phyloP scores from a whole-genome alignment of 768 basidiomycete genomes.

The Boletus tylopilopsis region DNA sequence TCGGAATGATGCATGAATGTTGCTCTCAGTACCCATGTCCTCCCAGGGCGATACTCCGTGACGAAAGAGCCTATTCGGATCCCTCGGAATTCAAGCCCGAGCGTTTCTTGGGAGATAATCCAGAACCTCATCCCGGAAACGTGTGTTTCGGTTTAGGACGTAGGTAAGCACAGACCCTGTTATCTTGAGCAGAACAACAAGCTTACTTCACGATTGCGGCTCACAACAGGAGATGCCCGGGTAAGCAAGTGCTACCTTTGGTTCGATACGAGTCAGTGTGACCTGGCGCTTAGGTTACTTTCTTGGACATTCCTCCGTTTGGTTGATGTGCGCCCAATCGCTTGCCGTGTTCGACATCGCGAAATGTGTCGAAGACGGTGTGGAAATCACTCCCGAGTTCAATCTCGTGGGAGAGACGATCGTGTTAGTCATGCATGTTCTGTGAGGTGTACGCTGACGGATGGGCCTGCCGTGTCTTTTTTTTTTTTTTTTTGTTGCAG shows the following conservation, averaged over 20 bases:
- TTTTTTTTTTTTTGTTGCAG: neutral
- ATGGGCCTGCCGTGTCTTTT: too few relatives aligned
- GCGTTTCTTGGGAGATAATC: constrained; percentile 20
- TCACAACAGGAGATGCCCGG: constrained; percentile 12
- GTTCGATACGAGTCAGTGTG: neutral
- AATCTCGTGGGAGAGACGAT: constrained; percentile 22
- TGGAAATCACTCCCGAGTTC: constrained; percentile 42
- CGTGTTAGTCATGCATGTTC: neutral
- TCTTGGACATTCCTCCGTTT: constrained; percentile 26
- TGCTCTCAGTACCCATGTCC: neutral
- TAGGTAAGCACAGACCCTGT: neutral
- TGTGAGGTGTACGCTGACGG: neutral
- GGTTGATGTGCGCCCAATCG: constrained; percentile 27
- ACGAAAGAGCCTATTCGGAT: constrained; percentile 12
- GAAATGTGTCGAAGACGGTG: constrained; percentile 38
- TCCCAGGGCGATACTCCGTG: constrained; percentile 17
- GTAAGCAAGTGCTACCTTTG: neutral
- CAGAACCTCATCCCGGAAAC: constrained; percentile 14
- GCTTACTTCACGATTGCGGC: neutral
- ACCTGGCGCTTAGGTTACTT: constrained; percentile 17
- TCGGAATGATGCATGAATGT: neutral
- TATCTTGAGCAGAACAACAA: neutral
- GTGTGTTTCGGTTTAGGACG: constrained; percentile 18
- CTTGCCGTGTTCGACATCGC: constrained; percentile 44
- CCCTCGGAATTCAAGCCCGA: constrained; percentile 23